Evolutionary conservation across 164 flowering plant genomes (phyloP).

Genomic region (Liriodendron chinense): DNA sequence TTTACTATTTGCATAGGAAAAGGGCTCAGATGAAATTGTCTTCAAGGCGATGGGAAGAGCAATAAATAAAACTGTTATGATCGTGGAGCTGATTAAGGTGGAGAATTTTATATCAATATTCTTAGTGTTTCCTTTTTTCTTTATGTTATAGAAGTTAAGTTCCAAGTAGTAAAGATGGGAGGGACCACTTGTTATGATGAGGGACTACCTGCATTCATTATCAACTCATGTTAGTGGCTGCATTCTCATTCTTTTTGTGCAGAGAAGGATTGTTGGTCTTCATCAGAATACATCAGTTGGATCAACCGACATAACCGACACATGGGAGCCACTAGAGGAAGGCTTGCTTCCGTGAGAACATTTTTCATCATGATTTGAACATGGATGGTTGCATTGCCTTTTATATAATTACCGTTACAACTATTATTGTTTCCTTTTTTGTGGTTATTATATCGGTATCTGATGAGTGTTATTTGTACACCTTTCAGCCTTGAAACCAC

Average conservation of each 20-base stretch:
- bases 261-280: constrained; percentile 69
- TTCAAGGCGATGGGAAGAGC: constrained; percentile 73
- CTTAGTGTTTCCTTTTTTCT: background rate
- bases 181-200: no score
- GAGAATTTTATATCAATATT: background rate
- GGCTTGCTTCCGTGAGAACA: constrained; percentile 65
- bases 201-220: background rate
- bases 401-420: background rate
- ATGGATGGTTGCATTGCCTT: background rate
- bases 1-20: constrained; percentile 36
- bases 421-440: background rate
- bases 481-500: constrained; percentile 58
- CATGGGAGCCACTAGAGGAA: constrained; percentile 76
- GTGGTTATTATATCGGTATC: background rate
- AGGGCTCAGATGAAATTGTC: constrained; percentile 50
- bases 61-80: constrained; percentile 68
- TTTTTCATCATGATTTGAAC: background rate
- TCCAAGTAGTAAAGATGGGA: background rate
- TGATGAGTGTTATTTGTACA: background rate
- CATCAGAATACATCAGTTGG: constrained; percentile 62
- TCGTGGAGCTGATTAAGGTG: constrained; percentile 60
- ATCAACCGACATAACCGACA: constrained; percentile 64
- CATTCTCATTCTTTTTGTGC: constrained; percentile 5
- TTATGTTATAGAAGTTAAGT: background rate
- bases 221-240: background rate